Evolutionary conservation across 768 basidiomycete species (phyloP).

Genomic region (Cystobasidium ongulense): DNA sequence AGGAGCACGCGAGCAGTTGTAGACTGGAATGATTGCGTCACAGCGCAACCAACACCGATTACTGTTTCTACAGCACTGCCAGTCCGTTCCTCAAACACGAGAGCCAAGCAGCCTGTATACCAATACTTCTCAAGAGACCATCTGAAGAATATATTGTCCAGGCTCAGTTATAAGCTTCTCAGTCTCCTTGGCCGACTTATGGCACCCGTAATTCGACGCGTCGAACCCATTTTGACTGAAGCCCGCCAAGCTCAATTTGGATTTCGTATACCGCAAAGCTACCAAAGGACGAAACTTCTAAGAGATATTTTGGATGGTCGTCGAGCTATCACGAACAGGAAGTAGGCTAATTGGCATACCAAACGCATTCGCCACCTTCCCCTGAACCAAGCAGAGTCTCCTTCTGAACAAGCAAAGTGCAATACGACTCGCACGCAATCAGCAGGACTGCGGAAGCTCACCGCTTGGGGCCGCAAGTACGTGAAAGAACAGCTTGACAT

Average conservation of each 20-base stretch:
- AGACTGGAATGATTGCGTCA: constrained; percentile 3
- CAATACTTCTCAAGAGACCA: background rate
- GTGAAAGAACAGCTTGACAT: too few relatives aligned
- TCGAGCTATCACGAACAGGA: background rate
- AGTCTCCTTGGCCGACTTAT: background rate
- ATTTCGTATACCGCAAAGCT: background rate
- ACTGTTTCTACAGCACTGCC: background rate
- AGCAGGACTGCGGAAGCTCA: too few relatives aligned
- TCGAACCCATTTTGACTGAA: background rate
- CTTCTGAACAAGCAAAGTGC: too few relatives aligned
- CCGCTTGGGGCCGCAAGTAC: too few relatives aligned
- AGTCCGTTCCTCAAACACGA: background rate
- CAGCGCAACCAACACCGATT: background rate
- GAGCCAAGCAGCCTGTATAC: background rate
- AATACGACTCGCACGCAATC: too few relatives aligned
- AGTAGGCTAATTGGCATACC: background rate
- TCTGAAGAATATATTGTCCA: background rate
- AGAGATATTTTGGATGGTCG: background rate
- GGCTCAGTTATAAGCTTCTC: background rate
- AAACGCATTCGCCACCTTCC: background rate
- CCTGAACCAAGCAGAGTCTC: too few relatives aligned
- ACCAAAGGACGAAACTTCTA: background rate
- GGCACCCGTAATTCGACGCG: background rate
- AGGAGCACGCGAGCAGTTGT: background rate
- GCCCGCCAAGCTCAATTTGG: background rate